Conservation (phyloP, 2,329 filamentous ascomycete genomes). For the Parascedosporium putredinis region DNA sequence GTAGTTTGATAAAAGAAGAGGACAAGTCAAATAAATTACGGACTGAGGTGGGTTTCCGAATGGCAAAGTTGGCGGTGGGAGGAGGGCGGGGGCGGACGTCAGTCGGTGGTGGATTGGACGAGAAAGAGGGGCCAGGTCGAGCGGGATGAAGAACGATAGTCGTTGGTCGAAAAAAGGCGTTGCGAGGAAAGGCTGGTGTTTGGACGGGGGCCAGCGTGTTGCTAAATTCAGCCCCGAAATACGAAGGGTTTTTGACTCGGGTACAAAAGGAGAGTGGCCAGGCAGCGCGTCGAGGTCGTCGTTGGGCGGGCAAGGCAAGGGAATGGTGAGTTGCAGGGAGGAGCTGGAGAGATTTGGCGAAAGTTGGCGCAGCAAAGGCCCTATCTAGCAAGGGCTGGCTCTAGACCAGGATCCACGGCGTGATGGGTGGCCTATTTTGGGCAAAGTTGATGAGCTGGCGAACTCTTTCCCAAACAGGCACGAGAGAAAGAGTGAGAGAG, state of each 20-base stretch:
- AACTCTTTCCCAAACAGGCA: too few species aligned
- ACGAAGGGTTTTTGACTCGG: constrained; percentile 1
- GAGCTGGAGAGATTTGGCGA: background rate
- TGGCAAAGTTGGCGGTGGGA: too few species aligned
- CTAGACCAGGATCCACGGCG: background rate
- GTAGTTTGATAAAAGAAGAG: too few species aligned
- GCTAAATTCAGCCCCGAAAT: background rate
- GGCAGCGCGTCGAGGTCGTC: background rate
- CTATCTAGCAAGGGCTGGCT: background rate
- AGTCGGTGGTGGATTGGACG: background rate
- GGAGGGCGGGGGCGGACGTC: background rate
- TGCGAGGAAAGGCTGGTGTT: too few species aligned
- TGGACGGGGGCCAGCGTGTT: background rate
- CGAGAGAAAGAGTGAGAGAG: too few species aligned
- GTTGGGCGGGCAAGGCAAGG: background rate
- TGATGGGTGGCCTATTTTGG: background rate
- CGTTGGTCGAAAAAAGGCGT: background rate
- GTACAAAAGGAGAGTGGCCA: background rate
- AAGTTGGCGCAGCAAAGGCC: background rate
- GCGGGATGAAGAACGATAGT: background rate
- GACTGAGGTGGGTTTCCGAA: too few species aligned
- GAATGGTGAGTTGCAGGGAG: background rate
- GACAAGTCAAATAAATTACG: too few species aligned
- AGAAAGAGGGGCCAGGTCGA: background rate
- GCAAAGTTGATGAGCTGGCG: constrained; percentile 1